Base-by-base conservation (phyloP, 2,329 filamentous ascomycete species). In the Trichoderma sp. region DNA sequence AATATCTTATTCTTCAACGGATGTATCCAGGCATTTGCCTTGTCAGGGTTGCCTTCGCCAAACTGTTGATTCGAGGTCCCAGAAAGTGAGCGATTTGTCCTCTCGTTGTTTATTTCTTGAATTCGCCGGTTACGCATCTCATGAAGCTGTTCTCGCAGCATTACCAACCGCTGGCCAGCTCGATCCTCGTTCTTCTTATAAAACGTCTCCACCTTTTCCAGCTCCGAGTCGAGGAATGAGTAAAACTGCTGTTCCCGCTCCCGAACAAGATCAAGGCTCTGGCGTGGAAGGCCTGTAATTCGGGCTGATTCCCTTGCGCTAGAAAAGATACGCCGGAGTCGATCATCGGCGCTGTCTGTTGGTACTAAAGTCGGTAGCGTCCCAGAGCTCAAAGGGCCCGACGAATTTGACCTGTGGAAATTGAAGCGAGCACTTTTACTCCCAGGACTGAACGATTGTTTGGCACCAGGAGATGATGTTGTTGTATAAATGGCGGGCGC, bases 131-230 rank as follows among this genome's bases (percentile, higher is more conserved):
- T 95, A 62, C 95, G 90, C 95, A 98, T 98, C 80, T 97, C 93
- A 81, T 97, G 95, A 38, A 99, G 88, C 82, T 99, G 97, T 69
- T 95, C 91, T 59, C 94, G 91, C 64, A 99, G 87, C 4, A 93
- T 83, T 0, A 87, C 85, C 29, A 98, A 86, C 2, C 95, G 91
- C 73, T 92, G 86, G 0, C 91, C 93, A 0, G 96, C 94, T 81
- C 98, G 94, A 33, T 94, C 89, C 82, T 99, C 97, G 82, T 98
- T 98, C 78, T 91, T 86, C 79, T 91, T 92, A 86, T 98, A 98
- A 81, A 99, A 99, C 0, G 87, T 85, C 82, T 99, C 95, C 12
- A 99, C 94, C 84, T 98, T 99, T n/a, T 92, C 88, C 16, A 99
- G 87, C 84, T 99, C 93, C 11, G 86, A 86, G 79, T 98, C 94